Evolutionary conservation across 257 asterid species (phyloP).

Genomic region (Sherardia arvensis): DNA sequence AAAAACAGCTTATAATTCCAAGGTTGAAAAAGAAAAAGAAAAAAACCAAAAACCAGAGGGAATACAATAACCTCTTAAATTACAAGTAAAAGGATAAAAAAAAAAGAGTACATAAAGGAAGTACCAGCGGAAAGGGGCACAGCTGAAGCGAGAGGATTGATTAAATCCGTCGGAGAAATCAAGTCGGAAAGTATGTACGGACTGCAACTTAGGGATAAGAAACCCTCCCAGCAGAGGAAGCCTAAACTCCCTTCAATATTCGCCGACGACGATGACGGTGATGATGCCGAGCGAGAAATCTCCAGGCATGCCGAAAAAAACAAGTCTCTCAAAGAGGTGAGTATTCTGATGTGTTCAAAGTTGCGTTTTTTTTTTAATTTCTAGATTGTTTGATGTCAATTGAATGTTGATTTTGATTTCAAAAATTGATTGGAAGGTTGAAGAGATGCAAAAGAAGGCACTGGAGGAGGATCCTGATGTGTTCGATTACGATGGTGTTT

Average conservation of each 20-base stretch:
- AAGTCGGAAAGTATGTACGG: too few relatives aligned
- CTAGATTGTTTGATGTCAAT: not conserved
- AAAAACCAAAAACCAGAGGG: too few relatives aligned
- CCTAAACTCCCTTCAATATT: constrained; percentile 50
- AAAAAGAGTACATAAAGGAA: too few relatives aligned
- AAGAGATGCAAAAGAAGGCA: constrained; percentile 86
- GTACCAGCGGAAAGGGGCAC: too few relatives aligned
- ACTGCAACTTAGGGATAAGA: constrained; percentile 64
- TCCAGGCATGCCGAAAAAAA: constrained; percentile 72
- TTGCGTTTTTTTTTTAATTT: too few relatives aligned
- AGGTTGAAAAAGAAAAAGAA: too few relatives aligned
- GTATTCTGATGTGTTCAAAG: constrained; percentile 11
- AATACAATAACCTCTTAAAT: too few relatives aligned
- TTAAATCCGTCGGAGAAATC: too few relatives aligned
- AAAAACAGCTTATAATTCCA: too few relatives aligned
- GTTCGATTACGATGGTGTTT: constrained; percentile 89
- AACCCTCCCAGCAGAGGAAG: constrained; percentile 44
- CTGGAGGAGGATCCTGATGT: constrained; percentile 84
- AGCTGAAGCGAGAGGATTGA: too few relatives aligned
- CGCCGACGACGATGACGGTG: constrained; percentile 51
- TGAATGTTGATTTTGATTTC: not conserved
- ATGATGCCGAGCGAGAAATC: constrained; percentile 64
- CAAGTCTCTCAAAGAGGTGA: constrained; percentile 65
- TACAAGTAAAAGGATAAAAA: too few relatives aligned
- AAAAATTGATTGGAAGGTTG: constrained; percentile 35